Evolutionary conservation across 768 basidiomycete species (phyloP).

Genomic region (Nidularia sp.): DNA sequence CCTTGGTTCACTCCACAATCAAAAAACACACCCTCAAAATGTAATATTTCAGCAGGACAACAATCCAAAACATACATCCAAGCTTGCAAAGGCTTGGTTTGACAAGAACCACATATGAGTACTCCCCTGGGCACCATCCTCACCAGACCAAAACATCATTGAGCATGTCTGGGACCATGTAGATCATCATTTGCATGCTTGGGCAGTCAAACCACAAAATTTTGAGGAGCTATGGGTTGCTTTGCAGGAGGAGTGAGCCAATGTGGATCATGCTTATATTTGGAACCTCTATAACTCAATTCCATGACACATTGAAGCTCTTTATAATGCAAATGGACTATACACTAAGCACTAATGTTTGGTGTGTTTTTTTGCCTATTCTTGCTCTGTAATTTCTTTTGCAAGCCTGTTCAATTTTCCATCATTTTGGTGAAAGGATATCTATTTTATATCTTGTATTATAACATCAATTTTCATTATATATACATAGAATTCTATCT

Average conservation of each 20-base stretch:
- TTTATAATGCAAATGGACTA: conserved; percentile 13
- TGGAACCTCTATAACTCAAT: conserved; percentile 10
- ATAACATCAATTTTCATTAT: no score
- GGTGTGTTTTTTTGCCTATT: no score
- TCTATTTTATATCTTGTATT: no score
- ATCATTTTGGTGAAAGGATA: no score
- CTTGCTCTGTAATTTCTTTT: no score
- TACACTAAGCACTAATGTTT: conserved; percentile 18
- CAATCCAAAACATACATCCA: conserved; percentile 27
- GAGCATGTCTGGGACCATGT: conserved; percentile 23
- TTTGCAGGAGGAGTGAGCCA: conserved; percentile 22
- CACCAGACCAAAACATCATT: conserved; percentile 27
- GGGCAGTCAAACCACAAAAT: background rate
- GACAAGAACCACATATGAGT: conserved; percentile 14
- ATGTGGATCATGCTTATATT: conserved; percentile 7
- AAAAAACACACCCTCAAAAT: conserved; percentile 4
- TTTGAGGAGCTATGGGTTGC: conserved; percentile 16
- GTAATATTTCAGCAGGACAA: conserved; percentile 29
- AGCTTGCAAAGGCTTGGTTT: conserved; percentile 19
- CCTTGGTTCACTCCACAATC: conserved; percentile 15
- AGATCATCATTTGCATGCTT: background rate
- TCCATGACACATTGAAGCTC: conserved; percentile 10
- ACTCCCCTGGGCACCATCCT: conserved; percentile 22
- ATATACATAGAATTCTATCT: no score
- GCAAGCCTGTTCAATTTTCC: no score